Evolutionary conservation across 2,329 filamentous ascomycete species (phyloP), one percentile per base, ranked within the genome.

Genomic region (Peltaster fructicola): DNA sequence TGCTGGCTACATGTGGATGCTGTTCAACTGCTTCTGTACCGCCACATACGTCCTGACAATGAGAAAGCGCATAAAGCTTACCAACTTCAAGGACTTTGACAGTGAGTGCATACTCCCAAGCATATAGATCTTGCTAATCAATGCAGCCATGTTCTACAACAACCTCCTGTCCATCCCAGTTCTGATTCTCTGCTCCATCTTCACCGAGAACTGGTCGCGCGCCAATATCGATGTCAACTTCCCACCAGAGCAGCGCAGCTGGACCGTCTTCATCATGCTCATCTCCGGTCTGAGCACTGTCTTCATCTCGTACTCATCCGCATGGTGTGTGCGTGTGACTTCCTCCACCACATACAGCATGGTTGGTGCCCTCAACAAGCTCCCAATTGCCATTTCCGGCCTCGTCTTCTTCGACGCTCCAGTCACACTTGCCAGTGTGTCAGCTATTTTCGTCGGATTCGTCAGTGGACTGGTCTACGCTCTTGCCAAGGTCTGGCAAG

Each of bases 61-160:
- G 85, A 75, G 88, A 50, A 95, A 95, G 65, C 76, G 90, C 38
- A 95, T 98, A 53, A 95, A 95, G 73, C 71, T 90, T 57, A 93
- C 91, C 62, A 93, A 92, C 64, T 95, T 98, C 60, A 93, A 92
- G 66, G 88, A 95, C 52, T 95, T 90, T 63, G 88, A 98, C 53
- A 92, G 85, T 93, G 66, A 57, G 85, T 72, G 15, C 20, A 20
- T 6, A 20, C 6, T 20, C 4, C 19, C 10, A 20, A 20, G 19
- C 13, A 15, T 27, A 21, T 10, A 6, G 20, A 8, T 15, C 28
- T 20, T 14, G 26, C 32, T 26, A 15, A 27, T 17, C 13, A 15
- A 14, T 11, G 22, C 37, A 95, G 85, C 84, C 47, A 98, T 95
- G 88, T 95, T 88, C 61, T 98, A 98, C 65, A 98, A 98, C 69